Evolutionary conservation across 192 early-diverging fungal species (phyloP).

Genomic region (Tieghemiomyces parasiticus): DNA sequence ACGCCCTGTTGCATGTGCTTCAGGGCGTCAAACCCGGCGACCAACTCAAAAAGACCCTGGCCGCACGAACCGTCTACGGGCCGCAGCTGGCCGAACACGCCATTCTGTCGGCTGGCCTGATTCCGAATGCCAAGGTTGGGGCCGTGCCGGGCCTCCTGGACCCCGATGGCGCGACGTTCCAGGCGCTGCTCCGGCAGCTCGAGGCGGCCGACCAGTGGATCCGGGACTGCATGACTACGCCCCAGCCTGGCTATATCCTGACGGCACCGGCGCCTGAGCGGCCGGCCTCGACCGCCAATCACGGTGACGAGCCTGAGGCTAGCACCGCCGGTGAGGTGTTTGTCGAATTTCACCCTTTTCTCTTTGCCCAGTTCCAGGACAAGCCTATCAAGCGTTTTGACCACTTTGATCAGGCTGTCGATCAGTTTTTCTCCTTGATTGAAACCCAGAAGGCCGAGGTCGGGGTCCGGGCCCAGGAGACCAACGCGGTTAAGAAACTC

Average conservation of each 20-base stretch:
- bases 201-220: constrained; percentile 57
- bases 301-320: too few species aligned
- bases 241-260: constrained; percentile 24
- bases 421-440: constrained; percentile 83
- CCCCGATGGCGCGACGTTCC: constrained; percentile 36
- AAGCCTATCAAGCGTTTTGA: constrained; percentile 40
- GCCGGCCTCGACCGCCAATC: background rate
- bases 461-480: constrained; percentile 54
- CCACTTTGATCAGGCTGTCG: constrained; percentile 72
- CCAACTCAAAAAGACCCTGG: constrained; percentile 44
- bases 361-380: constrained; percentile 43
- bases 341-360: constrained; percentile 56
- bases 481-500: constrained; percentile 64
- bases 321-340: constrained; percentile 12
- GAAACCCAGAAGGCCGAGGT: constrained; percentile 71
- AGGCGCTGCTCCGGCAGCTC: constrained; percentile 46
- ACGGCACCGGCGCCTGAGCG: too few species aligned
- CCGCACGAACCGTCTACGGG: constrained; percentile 39
- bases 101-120: constrained; percentile 44
- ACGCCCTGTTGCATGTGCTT: constrained; percentile 36
- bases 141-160: constrained; percentile 35
- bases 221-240: constrained; percentile 25
- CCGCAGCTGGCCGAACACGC: constrained; percentile 79
- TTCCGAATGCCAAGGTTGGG: constrained; percentile 38
- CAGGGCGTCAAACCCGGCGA: constrained; percentile 42